Percentiles rank a stretch among this genome's conserved stretches.
Conservation (phyloP, 805 yeast genomes). For the Yarrowia sp. region DNA sequence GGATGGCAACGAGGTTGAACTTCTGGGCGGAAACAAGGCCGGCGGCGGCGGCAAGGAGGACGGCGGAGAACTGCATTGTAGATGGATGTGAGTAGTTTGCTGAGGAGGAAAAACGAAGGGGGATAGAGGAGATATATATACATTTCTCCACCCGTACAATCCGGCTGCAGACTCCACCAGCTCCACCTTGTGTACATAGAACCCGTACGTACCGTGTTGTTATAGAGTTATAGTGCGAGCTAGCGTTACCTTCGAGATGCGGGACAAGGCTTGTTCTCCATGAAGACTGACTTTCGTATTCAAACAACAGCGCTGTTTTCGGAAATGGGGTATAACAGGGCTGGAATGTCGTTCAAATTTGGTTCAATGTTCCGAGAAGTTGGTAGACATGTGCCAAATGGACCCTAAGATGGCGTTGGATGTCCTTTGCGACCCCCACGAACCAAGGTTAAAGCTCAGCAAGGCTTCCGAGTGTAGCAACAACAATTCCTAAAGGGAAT, state of each 20-base stretch:
- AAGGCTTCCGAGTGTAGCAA: neutral
- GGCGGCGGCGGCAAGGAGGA: constrained; percentile 9
- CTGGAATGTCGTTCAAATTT: too few relatives aligned
- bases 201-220: neutral
- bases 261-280: too few relatives aligned
- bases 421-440: neutral
- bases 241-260: neutral
- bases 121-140: neutral
- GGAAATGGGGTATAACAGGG: too few relatives aligned
- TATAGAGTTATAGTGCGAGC: too few relatives aligned
- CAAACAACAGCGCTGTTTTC: too few relatives aligned
- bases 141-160: neutral
- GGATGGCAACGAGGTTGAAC: constrained; percentile 19
- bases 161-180: too few relatives aligned
- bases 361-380: too few relatives aligned
- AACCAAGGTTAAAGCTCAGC: neutral
- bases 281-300: too few relatives aligned
- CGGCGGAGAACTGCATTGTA: constrained; percentile 6
- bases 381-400: too few relatives aligned
- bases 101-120: neutral
- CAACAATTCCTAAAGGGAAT: neutral
- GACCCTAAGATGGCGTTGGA: too few relatives aligned
- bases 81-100: neutral
- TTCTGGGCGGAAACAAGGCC: constrained; percentile 20
- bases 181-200: too few relatives aligned